These are phyloP conservation scores for Pelargonium australe DNA, from an alignment of 441 rosid genomes.

Conservation along the genomic window DNA sequence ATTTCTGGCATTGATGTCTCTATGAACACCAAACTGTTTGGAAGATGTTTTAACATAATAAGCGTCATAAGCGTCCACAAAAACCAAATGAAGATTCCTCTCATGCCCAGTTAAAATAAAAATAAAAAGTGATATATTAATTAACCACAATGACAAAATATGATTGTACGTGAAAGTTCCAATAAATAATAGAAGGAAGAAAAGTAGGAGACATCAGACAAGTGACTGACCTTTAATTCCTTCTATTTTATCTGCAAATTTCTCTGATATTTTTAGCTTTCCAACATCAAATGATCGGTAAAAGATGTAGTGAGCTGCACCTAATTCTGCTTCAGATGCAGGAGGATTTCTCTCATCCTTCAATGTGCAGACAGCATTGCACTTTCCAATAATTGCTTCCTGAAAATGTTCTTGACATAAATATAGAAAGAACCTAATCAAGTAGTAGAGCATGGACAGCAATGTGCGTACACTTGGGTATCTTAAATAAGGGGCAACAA, in stretches of 20 bases:
- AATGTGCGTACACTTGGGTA: neutral
- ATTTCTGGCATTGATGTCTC: neutral
- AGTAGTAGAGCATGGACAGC: neutral
- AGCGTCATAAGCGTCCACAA: neutral
- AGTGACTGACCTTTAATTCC: conserved; percentile 45
- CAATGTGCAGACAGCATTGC: conserved; percentile 50
- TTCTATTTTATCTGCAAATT: conserved; percentile 37
- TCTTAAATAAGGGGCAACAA: no score
- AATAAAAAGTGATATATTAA: neutral
- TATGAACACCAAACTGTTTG: neutral
- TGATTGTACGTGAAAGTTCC: neutral
- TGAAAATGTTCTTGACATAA: conserved; percentile 23
- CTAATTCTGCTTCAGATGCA: conserved; percentile 29
- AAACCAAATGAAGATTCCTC: neutral
- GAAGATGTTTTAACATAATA: neutral
- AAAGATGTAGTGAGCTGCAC: conserved; percentile 41
- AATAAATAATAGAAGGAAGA: neutral
- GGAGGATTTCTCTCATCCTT: conserved; percentile 45
- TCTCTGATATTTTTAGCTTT: conserved; percentile 21
- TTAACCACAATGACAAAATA: neutral
- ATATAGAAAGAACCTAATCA: neutral
- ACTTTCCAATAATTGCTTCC: conserved; percentile 41
- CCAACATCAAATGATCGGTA: conserved; percentile 42
- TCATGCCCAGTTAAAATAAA: neutral
- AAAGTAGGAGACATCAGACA: conserved; percentile 6